These are phyloP conservation scores for Carnegiea gigantea DNA, from an alignment of 179 eudicot genomes.

Conservation along the genomic window DNA sequence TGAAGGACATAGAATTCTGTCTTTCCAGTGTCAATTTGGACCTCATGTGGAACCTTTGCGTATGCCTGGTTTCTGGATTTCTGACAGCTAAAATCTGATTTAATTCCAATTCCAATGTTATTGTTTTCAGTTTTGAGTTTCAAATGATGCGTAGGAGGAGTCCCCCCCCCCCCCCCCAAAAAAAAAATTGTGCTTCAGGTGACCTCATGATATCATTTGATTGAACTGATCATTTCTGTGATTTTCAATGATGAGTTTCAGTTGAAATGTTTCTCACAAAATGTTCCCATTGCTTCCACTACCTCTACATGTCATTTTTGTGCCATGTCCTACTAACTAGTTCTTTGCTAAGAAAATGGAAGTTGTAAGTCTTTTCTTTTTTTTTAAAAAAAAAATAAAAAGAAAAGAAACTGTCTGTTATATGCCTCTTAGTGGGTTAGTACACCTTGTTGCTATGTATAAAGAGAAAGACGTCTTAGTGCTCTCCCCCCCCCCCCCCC, in stretches of 20 bases:
- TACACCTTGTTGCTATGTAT: no score
- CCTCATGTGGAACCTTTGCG: background rate
- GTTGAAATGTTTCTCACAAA: no score
- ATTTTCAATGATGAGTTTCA: background rate
- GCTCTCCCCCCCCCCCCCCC: no score
- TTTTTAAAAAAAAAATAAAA: no score
- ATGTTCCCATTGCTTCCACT: background rate
- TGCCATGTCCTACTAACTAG: no score
- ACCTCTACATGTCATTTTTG: background rate
- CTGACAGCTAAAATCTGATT: background rate
- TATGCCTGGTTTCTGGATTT: background rate
- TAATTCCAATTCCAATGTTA: background rate
- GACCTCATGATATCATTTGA: background rate
- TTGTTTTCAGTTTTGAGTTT: background rate
- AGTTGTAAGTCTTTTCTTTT: no score
- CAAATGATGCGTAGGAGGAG: background rate
- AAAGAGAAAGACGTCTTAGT: no score
- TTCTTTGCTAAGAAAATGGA: no score
- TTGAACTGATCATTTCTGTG: background rate
- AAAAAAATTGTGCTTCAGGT: background rate
- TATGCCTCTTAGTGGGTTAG: no score
- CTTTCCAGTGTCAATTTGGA: background rate
- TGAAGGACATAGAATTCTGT: background rate
- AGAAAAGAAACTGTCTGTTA: no score
- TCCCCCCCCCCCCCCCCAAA: background rate